Conservation (phyloP, 2,329 filamentous ascomycete species). For the Fusarium sambucinum region DNA sequence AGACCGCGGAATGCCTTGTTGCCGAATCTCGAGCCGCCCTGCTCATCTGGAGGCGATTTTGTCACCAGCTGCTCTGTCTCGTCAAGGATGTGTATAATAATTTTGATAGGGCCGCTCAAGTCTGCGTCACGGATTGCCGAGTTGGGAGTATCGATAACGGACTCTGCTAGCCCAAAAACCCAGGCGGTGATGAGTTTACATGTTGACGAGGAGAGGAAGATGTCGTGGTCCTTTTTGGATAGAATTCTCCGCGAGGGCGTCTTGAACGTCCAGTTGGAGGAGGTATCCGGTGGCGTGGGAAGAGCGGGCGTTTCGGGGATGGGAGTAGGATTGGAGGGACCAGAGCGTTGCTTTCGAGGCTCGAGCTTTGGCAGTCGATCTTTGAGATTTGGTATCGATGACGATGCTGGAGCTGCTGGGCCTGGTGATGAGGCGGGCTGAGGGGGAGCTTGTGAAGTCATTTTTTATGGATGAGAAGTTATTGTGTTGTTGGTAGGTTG, state of each 20-base stretch:
- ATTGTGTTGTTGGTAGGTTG: slow-evolving; percentile 15
- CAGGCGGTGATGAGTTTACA: slow-evolving; percentile 84
- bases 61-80: slow-evolving; percentile 75
- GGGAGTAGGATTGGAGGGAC: slow-evolving; percentile 68
- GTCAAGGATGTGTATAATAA: slow-evolving; percentile 77
- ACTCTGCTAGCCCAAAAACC: slow-evolving; percentile 86
- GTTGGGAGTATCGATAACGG: slow-evolving; percentile 77
- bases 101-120: slow-evolving; percentile 69
- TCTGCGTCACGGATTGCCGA: slow-evolving; percentile 69
- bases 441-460: slow-evolving; percentile 44
- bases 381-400: slow-evolving; percentile 55
- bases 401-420: slow-evolving; percentile 27
- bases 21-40: slow-evolving; percentile 90
- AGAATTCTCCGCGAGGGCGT: slow-evolving; percentile 83
- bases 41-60: slow-evolving; percentile 82
- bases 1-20: slow-evolving; percentile 91
- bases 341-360: slow-evolving; percentile 68
- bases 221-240: slow-evolving; percentile 80
- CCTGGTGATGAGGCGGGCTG: slow-evolving; percentile 25
- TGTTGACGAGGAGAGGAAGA: slow-evolving; percentile 83
- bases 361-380: slow-evolving; percentile 75
- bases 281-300: slow-evolving; percentile 73
- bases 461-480: slow-evolving; percentile 20
- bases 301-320: slow-evolving; percentile 81
- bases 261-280: slow-evolving; percentile 70